These are phyloP conservation scores for Lycium ferocissimum DNA, from an alignment of 257 asterid species.

Conservation along the genomic window DNA sequence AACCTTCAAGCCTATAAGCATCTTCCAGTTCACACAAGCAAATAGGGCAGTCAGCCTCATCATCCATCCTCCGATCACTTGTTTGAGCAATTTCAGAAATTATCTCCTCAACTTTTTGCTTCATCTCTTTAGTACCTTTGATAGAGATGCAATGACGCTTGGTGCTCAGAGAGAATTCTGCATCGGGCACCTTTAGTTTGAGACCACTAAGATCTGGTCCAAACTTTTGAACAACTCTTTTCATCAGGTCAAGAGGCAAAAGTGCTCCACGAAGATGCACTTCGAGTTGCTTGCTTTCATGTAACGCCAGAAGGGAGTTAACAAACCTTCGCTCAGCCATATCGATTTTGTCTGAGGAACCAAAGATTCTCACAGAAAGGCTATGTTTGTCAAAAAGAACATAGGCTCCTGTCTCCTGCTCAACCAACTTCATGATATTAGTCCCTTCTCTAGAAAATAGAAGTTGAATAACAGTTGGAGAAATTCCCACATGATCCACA, in stretches of 20 bases:
- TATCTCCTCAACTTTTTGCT: slow-evolving; percentile 65
- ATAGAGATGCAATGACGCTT: slow-evolving; percentile 67
- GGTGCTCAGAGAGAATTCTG: slow-evolving; percentile 60
- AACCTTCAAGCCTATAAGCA: slow-evolving; percentile 65
- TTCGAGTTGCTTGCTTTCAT: slow-evolving; percentile 78
- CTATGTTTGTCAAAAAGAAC: slow-evolving; percentile 69
- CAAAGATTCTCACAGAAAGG: slow-evolving; percentile 66
- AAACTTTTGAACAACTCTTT: slow-evolving; percentile 72
- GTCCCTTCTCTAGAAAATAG: slow-evolving; percentile 82
- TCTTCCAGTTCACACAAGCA: slow-evolving; percentile 90
- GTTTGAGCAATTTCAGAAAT: slow-evolving; percentile 54
- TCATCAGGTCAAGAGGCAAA: slow-evolving; percentile 88
- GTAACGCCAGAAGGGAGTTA: slow-evolving; percentile 54
- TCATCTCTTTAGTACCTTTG: slow-evolving; percentile 63
- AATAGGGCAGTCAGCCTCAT: slow-evolving; percentile 63
- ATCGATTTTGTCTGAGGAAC: slow-evolving; percentile 55
- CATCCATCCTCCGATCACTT: slow-evolving; percentile 31
- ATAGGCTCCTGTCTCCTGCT: slow-evolving; percentile 64
- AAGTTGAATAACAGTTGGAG: slow-evolving; percentile 68
- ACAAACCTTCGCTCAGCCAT: slow-evolving; percentile 58
- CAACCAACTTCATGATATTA: slow-evolving; percentile 63
- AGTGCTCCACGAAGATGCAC: slow-evolving; percentile 71
- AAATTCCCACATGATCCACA: slow-evolving; percentile 61
- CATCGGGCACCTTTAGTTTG: slow-evolving; percentile 66
- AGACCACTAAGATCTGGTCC: slow-evolving; percentile 88